These are phyloP conservation scores for Pichia cabralensis DNA, from an alignment of 805 yeast genomes.

Conservation along the genomic window DNA sequence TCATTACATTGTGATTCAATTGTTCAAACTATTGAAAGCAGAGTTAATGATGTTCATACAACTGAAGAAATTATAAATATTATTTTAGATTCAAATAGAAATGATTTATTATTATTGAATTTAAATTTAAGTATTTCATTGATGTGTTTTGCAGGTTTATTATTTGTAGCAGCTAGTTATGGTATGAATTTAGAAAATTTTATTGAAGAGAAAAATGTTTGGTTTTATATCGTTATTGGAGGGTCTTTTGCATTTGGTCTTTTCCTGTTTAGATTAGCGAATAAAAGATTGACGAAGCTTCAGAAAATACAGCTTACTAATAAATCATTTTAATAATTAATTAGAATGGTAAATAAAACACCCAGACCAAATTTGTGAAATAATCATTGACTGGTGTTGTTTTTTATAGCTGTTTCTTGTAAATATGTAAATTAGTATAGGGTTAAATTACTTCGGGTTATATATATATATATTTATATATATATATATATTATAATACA, in stretches of 20 bases:
- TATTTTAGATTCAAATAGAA: constrained; percentile 86
- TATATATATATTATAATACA: too few species aligned
- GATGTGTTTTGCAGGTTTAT: constrained; percentile 68
- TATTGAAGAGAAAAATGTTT: constrained; percentile 71
- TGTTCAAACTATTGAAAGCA: constrained; percentile 76
- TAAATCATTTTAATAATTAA: too few species aligned
- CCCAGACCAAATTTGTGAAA: too few species aligned
- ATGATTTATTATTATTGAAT: constrained; percentile 83
- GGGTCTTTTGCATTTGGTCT: constrained; percentile 33
- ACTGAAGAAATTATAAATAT: constrained; percentile 94
- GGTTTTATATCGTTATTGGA: constrained; percentile 45
- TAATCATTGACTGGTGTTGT: too few species aligned
- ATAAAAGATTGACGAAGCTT: constrained; percentile 49
- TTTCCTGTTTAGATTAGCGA: constrained; percentile 41
- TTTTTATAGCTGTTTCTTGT: too few species aligned
- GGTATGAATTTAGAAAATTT: constrained; percentile 96
- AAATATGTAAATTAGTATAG: too few species aligned
- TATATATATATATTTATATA: too few species aligned
- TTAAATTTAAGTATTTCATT: constrained; percentile 76
- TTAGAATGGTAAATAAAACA: too few species aligned
- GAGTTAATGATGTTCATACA: constrained; percentile 74
- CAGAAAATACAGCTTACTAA: constrained; percentile 45
- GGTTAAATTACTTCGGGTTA: too few species aligned
- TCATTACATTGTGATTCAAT: constrained; percentile 88
- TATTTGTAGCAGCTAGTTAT: constrained; percentile 76